Percentiles rank a stretch among this genome's conserved stretches.
Evolutionary conservation across 78 protist species (phyloP).

Genomic region (Chrysochromulina tobinii): DNA sequence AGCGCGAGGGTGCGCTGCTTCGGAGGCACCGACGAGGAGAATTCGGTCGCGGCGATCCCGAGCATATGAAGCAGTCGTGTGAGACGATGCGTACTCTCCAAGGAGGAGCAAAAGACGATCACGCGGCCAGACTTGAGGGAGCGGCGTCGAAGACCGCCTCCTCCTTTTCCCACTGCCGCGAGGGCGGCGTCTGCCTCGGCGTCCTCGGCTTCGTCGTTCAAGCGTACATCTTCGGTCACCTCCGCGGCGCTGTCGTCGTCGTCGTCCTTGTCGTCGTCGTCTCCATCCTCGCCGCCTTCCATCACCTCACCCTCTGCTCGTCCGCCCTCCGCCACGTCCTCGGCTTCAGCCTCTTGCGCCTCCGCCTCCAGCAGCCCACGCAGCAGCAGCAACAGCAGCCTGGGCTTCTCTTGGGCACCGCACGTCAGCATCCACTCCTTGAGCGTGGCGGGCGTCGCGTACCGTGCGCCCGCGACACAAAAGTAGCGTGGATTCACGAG

Average conservation of each 20-base stretch:
- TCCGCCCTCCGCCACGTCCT: not conserved
- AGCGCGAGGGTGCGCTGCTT: not conserved
- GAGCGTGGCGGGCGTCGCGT: conserved; percentile 13
- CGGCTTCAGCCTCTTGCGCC: not conserved
- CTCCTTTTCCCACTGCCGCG: too few species aligned
- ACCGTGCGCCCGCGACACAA: not conserved
- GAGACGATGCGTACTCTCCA: not conserved
- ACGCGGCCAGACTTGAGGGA: not conserved
- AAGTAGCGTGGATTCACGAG: conserved; percentile 39
- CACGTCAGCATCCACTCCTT: not conserved
- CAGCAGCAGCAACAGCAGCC: not conserved
- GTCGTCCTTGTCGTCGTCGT: too few species aligned
- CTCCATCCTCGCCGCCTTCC: too few species aligned
- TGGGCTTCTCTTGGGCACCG: not conserved
- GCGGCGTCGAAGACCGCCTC: too few species aligned
- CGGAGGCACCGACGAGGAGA: not conserved
- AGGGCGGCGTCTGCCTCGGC: too few species aligned
- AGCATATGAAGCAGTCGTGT: not conserved
- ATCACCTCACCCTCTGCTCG: not conserved
- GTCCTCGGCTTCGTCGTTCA: too few species aligned
- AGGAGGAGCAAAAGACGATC: not conserved
- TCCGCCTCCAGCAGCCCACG: not conserved
- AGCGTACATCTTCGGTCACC: too few species aligned
- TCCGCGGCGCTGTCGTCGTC: too few species aligned
- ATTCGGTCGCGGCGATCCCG: not conserved